A percentile compares a stretch with the other conserved stretches of the same genome.
Evolutionary conservation across 495 filamentous ascomycete species (phyloP).

Genomic region (Pyronema omphalodes): DNA sequence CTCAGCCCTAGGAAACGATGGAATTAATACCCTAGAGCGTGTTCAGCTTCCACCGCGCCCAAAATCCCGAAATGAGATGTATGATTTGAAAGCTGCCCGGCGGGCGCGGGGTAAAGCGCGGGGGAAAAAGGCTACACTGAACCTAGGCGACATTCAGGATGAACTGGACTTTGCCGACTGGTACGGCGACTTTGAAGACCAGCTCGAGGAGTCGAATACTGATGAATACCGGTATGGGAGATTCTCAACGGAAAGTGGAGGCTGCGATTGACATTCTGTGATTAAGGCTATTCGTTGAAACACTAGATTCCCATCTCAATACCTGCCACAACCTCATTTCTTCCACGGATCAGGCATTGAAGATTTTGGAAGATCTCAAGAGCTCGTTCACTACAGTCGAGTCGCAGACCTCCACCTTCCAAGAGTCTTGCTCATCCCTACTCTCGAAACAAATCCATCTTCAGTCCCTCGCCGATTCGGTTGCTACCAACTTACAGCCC

Average conservation of each 20-base stretch:
- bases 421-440: constrained; percentile 74
- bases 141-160: constrained; percentile 17
- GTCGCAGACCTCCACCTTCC: constrained; percentile 74
- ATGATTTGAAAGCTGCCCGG: constrained; percentile 26
- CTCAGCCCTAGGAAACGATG: constrained; percentile 34
- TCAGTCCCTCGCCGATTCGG: constrained; percentile 54
- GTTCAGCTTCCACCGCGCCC: constrained; percentile 10
- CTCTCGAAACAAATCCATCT: constrained; percentile 60
- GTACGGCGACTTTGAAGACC: constrained; percentile 44
- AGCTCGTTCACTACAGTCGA: constrained; percentile 74
- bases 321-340: constrained; percentile 61
- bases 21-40: constrained; percentile 21
- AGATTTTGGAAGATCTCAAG: constrained; percentile 54
- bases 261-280: neutral
- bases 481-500: constrained; percentile 72
- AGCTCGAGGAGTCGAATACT: constrained; percentile 60
- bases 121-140: neutral
- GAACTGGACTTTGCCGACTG: constrained; percentile 44
- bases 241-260: neutral
- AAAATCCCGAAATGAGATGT: constrained; percentile 30
- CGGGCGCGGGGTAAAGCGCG: constrained; percentile 15
- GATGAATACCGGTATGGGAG: constrained; percentile 59
- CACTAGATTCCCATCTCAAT: constrained; percentile 51
- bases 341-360: constrained; percentile 53
- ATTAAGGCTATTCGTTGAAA: constrained; percentile 22